phyloP scores from a whole-genome alignment of 352 stramenopile genomes.

The Globisporangium perplexum region DNA sequence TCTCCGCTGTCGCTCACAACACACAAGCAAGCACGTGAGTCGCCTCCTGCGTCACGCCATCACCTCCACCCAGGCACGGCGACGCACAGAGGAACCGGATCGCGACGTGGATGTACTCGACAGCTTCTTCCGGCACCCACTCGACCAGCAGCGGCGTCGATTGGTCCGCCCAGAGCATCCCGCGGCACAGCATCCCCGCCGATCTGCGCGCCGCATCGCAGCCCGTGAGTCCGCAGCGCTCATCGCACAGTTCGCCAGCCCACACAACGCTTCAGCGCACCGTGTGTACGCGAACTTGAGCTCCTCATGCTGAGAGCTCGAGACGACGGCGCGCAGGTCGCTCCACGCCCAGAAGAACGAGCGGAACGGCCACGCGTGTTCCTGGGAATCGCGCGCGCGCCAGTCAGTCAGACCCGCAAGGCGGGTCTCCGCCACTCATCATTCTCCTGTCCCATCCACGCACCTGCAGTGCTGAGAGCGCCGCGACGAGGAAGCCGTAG shows the following conservation, averaged over 20 bases:
- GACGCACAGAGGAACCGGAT: constrained; percentile 42
- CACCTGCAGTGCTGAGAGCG: constrained; percentile 45
- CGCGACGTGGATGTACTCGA: constrained; percentile 33
- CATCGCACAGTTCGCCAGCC: neutral
- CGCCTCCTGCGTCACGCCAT: neutral
- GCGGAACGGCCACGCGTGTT: constrained; percentile 47
- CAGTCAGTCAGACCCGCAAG: neutral
- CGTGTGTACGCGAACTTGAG: constrained; percentile 51
- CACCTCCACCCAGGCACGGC: neutral
- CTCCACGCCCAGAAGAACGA: constrained; percentile 79
- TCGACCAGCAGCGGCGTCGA: constrained; percentile 31
- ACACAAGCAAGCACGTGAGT: neutral
- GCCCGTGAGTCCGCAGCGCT: neutral
- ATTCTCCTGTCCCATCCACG: neutral
- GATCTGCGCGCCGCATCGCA: constrained; percentile 20
- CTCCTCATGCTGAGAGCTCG: constrained; percentile 35
- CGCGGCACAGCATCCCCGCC: constrained; percentile 47
- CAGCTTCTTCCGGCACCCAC: constrained; percentile 29
- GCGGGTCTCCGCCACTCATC: neutral
- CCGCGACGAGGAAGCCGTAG: constrained; percentile 42
- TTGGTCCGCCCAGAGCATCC: constrained; percentile 36
- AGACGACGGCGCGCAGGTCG: constrained; percentile 59
- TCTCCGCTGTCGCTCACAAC: constrained; percentile 25
- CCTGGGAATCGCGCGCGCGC: constrained; percentile 17
- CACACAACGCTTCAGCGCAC: constrained; percentile 13